Evolutionary conservation across 2,329 filamentous ascomycete species (phyloP).

Genomic region (Trichoderma brevicompactum): DNA sequence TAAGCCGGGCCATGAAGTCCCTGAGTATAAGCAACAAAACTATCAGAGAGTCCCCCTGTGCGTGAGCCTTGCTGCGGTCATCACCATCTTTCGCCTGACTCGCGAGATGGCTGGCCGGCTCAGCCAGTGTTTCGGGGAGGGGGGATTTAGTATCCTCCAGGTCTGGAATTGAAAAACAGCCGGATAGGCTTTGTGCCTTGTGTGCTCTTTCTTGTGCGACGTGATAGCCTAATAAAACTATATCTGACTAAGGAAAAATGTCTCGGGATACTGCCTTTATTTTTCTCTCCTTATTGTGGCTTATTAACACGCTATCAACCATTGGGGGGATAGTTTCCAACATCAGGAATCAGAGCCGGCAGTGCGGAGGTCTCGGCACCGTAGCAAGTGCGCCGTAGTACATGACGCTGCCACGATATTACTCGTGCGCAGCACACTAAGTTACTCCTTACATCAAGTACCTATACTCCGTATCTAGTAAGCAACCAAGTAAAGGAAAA

Average conservation of each 20-base stretch:
- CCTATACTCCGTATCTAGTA: not conserved
- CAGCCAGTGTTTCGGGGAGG: too few relatives aligned
- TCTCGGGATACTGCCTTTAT: not conserved
- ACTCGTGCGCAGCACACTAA: not conserved
- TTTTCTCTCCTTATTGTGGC: not conserved
- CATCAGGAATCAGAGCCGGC: not conserved
- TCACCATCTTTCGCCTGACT: not conserved
- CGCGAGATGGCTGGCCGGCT: not conserved
- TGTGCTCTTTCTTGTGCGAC: not conserved
- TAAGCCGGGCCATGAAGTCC: not conserved
- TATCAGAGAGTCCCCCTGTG: too few relatives aligned
- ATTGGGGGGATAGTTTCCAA: too few relatives aligned
- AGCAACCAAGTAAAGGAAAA: too few relatives aligned
- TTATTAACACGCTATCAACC: not conserved
- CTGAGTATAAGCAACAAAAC: not conserved
- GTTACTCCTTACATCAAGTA: not conserved
- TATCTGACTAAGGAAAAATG: not conserved
- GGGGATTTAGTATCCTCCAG: too few relatives aligned
- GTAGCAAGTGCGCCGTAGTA: not conserved
- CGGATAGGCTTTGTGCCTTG: not conserved
- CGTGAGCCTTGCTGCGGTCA: not conserved
- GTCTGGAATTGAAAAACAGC: not conserved
- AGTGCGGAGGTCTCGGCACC: not conserved
- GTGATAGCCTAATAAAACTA: not conserved
- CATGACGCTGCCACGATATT: not conserved